phyloP scores from a whole-genome alignment of 352 stramenopile genomes.

The Globisporangium irregulare region DNA sequence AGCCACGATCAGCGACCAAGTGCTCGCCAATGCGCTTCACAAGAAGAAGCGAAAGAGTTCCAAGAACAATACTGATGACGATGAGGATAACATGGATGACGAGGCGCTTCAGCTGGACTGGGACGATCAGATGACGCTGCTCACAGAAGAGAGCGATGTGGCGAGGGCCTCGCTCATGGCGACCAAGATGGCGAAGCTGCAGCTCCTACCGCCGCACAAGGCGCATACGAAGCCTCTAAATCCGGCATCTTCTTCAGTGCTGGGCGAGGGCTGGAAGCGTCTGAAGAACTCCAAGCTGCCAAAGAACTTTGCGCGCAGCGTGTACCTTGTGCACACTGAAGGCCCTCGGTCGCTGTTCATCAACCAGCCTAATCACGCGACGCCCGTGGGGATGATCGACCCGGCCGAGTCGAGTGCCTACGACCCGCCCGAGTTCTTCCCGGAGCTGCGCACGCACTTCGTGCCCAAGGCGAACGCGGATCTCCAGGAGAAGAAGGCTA shows the following conservation, averaged over 20 bases:
- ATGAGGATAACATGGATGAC: slow-evolving; percentile 21
- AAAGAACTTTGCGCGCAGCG: slow-evolving; percentile 52
- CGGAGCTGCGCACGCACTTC: slow-evolving; percentile 53
- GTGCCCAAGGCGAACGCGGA: slow-evolving; percentile 51
- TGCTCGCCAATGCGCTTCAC: neutral
- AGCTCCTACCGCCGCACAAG: slow-evolving; percentile 30
- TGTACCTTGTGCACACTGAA: slow-evolving; percentile 56
- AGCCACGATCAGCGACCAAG: slow-evolving; percentile 2
- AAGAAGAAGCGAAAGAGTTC: slow-evolving; percentile 5
- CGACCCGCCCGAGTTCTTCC: slow-evolving; percentile 57
- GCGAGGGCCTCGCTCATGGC: slow-evolving; percentile 47
- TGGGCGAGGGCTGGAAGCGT: slow-evolving; percentile 71
- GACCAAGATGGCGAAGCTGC: slow-evolving; percentile 57
- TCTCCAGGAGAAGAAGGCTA: slow-evolving; percentile 57
- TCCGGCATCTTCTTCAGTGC: slow-evolving; percentile 3
- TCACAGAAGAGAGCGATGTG: slow-evolving; percentile 51
- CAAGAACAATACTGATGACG: neutral
- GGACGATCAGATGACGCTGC: slow-evolving; percentile 33
- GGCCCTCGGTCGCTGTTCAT: slow-evolving; percentile 58
- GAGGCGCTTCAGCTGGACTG: slow-evolving; percentile 43
- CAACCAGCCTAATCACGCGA: slow-evolving; percentile 62
- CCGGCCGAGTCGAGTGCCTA: slow-evolving; percentile 55
- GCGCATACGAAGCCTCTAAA: slow-evolving; percentile 15
- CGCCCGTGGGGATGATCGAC: slow-evolving; percentile 69
- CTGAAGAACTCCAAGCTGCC: slow-evolving; percentile 56